Evolutionary conservation across 2,329 filamentous ascomycete species (phyloP).

Genomic region (Diaporthe eres): DNA sequence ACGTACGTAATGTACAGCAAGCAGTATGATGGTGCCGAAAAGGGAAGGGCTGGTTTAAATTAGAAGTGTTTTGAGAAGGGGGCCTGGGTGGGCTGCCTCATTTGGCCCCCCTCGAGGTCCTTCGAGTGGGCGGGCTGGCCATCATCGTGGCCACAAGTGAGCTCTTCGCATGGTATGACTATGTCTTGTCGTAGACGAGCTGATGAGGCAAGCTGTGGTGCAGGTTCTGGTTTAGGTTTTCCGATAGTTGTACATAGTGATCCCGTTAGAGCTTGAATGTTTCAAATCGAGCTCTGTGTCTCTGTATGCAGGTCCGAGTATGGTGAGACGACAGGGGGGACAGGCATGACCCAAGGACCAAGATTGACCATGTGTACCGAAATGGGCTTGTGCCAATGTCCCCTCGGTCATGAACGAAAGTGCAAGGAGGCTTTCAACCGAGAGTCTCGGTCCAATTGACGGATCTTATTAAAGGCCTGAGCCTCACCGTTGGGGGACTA

Average conservation of each 20-base stretch:
- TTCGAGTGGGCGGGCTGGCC: neutral
- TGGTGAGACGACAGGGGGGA: neutral
- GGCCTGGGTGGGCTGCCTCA: conserved; percentile 31
- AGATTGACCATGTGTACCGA: conserved; percentile 25
- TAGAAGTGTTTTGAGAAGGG: neutral
- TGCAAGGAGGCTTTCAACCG: neutral
- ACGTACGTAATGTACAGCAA: neutral
- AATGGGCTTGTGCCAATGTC: neutral
- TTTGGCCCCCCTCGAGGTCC: conserved; percentile 11
- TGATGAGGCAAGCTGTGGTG: neutral
- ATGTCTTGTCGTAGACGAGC: neutral
- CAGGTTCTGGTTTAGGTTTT: neutral
- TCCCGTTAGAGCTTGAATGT: conserved; percentile 2
- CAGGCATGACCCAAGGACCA: conserved; percentile 15
- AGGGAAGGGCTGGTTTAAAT: conserved; percentile 29
- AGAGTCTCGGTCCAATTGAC: neutral
- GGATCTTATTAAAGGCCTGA: neutral
- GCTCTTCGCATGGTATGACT: neutral
- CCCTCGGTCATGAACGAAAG: conserved; percentile 3
- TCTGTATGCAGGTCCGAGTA: neutral
- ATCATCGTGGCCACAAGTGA: neutral
- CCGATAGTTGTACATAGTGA: neutral
- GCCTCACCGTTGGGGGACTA: neutral
- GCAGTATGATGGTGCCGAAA: conserved; percentile 9
- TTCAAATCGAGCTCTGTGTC: conserved; percentile 13